These are phyloP conservation scores for Pholiota microspora DNA, from an alignment of 768 basidiomycete genomes.

Conservation along the genomic window DNA sequence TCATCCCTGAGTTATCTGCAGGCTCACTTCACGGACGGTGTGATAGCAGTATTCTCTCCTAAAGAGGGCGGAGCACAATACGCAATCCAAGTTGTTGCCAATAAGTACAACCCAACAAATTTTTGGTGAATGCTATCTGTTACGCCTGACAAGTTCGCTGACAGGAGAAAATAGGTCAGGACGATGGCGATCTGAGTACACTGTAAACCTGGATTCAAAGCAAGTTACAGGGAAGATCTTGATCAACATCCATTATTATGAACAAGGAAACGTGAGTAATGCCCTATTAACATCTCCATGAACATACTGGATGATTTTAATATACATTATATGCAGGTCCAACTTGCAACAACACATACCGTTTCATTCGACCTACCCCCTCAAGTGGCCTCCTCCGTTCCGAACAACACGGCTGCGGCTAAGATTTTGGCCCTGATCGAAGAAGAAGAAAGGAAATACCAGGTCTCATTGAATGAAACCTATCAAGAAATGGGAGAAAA, in stretches of 20 bases:
- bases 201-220: slow-evolving; percentile 62
- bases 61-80: slow-evolving; percentile 45
- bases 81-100: slow-evolving; percentile 84
- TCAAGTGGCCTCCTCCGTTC: slow-evolving; percentile 50
- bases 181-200: slow-evolving; percentile 89
- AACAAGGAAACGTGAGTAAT: slow-evolving; percentile 81
- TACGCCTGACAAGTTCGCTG: slow-evolving; percentile 3
- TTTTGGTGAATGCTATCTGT: slow-evolving; percentile 70
- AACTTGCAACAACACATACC: slow-evolving; percentile 76
- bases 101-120: slow-evolving; percentile 92
- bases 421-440: slow-evolving; percentile 82
- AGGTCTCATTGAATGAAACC: slow-evolving; percentile 73
- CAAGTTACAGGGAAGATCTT: slow-evolving; percentile 70
- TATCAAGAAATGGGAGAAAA: slow-evolving; percentile 92
- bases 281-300: too few relatives aligned
- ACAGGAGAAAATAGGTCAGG: slow-evolving; percentile 68
- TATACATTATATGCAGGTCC: slow-evolving; percentile 73
- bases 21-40: slow-evolving; percentile 84
- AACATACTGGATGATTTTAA: neutral
- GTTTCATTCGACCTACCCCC: slow-evolving; percentile 63
- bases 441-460: slow-evolving; percentile 78
- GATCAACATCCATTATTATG: slow-evolving; percentile 94
- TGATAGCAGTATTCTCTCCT: slow-evolving; percentile 67
- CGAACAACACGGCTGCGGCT: slow-evolving; percentile 48
- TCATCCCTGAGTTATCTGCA: slow-evolving; percentile 65